Base-by-base conservation (phyloP, 176 grass and related monocot genomes). In the Leersia perrieri region DNA sequence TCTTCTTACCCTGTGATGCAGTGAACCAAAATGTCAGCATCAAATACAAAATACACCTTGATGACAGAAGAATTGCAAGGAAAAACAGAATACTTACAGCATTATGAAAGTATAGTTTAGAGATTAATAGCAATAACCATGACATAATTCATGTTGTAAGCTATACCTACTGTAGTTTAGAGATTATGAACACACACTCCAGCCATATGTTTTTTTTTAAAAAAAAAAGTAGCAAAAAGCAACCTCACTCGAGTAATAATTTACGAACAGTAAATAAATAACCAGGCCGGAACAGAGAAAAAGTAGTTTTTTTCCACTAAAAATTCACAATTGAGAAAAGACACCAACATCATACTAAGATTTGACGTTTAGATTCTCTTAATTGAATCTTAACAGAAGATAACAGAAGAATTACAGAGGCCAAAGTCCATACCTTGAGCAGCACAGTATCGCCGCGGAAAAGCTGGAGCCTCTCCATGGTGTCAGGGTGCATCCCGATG, bases 371-470 rank as follows among this genome's bases (percentile, higher is more conserved):
- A n/a, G n/a, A n/a, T n/a, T 33, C 4, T 32, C 28, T 8, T 0
- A 60, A 80, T 42, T 49, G 33, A 33, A 82, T 7, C 55, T 2
- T 39, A 23, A 27, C 4, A 60, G 0, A 63, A 6, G 2, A 78
- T 39, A 23, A 27, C 4, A 60, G 0, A 63, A 6, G 2, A 78
- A 25, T 33, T 3, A 20, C 1, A 1, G 3, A 20, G 25, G 26
- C 0, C 34, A 63, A 70, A 30, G 10, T 0, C 20, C 47, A 5
- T 13, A 94, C 94, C 90, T 97, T 97, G 66, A 97, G 69, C 13
- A 97, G 89, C 5, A 94, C 68, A 1, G 94, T 97, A 63, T 97
- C 94, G 2, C 92, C 94, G 15, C 89, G 89, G 87, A 97, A 97
- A 35, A 94, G 76, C 79, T 90, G 89, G 72, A 94, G 87, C 75